Conservation (phyloP, 2,329 filamentous ascomycete genomes). For the Exophiala sp. region DNA sequence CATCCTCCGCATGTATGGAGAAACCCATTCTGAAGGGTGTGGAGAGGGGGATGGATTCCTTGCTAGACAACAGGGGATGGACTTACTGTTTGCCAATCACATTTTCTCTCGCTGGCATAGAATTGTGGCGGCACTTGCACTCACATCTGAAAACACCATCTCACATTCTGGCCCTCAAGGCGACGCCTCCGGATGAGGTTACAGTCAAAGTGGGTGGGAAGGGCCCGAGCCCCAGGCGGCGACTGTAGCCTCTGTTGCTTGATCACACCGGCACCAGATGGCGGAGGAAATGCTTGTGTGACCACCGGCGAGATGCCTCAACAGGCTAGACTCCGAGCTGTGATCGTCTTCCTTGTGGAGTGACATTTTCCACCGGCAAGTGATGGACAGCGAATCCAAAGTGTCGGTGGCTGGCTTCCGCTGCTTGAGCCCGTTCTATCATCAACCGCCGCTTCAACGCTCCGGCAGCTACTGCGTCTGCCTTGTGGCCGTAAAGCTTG, state of each 20-base stretch:
- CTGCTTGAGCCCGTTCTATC: too few species aligned
- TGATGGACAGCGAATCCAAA: too few species aligned
- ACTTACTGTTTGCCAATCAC: not conserved
- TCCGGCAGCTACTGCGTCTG: constrained; percentile 39
- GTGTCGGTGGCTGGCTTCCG: too few species aligned
- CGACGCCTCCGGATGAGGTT: not conserved
- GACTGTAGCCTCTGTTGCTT: not conserved
- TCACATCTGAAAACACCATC: not conserved
- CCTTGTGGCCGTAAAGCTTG: constrained; percentile 14
- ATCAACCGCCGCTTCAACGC: not conserved
- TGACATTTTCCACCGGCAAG: not conserved
- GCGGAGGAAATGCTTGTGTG: not conserved
- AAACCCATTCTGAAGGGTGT: not conserved
- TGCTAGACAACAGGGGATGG: not conserved
- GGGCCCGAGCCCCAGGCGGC: not conserved
- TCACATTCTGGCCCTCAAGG: not conserved
- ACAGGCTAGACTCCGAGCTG: not conserved
- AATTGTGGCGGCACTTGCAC: not conserved
- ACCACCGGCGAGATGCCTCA: constrained; percentile 5
- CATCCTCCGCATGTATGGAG: not conserved
- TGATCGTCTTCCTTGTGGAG: not conserved
- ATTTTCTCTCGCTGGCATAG: not conserved
- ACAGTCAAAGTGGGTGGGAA: not conserved
- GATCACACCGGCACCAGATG: not conserved
- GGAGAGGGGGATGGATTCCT: not conserved